phyloP scores from a whole-genome alignment of 495 filamentous ascomycete genomes.

The Daldinia childiae region DNA sequence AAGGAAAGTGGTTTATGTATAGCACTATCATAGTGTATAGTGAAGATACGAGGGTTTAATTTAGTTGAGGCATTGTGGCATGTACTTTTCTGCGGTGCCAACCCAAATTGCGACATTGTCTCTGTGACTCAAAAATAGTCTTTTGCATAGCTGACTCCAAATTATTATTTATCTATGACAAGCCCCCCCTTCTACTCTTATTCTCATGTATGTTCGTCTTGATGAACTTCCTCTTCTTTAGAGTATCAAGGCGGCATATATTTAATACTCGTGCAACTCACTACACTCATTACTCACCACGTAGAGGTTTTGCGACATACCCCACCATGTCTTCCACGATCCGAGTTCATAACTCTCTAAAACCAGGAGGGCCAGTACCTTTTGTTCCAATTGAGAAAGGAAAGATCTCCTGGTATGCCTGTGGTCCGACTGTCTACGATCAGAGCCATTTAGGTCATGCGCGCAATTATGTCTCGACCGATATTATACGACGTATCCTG shows the following conservation, averaged over 20 bases:
- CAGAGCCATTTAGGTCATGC: conserved; percentile 91
- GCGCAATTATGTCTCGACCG: conserved; percentile 92
- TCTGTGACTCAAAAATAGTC: conserved; percentile 8
- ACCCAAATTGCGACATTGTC: conserved; percentile 9
- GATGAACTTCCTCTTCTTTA: conserved; percentile 44
- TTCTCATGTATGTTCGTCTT: conserved; percentile 33
- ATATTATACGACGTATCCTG: conserved; percentile 90
- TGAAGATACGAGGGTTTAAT: not conserved
- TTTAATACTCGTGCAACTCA: conserved; percentile 21
- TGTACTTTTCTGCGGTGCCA: conserved; percentile 6
- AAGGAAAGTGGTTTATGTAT: not conserved
- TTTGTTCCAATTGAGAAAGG: conserved; percentile 80
- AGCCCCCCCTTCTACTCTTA: conserved; percentile 9
- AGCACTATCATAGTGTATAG: not conserved
- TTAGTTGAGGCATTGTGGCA: conserved; percentile 30
- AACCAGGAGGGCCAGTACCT: conserved; percentile 70
- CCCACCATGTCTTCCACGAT: conserved; percentile 59
- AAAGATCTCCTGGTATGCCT: conserved; percentile 87
- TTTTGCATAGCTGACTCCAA: conserved; percentile 1
- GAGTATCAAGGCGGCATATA: conserved; percentile 23
- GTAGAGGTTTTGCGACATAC: conserved; percentile 44
- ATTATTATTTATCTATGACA: conserved; percentile 26
- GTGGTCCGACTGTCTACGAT: conserved; percentile 94
- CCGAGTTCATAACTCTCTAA: conserved; percentile 80
- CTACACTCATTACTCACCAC: conserved; percentile 29